These are phyloP conservation scores for Vinca minor DNA, from an alignment of 257 asterid genomes.

Conservation along the genomic window DNA sequence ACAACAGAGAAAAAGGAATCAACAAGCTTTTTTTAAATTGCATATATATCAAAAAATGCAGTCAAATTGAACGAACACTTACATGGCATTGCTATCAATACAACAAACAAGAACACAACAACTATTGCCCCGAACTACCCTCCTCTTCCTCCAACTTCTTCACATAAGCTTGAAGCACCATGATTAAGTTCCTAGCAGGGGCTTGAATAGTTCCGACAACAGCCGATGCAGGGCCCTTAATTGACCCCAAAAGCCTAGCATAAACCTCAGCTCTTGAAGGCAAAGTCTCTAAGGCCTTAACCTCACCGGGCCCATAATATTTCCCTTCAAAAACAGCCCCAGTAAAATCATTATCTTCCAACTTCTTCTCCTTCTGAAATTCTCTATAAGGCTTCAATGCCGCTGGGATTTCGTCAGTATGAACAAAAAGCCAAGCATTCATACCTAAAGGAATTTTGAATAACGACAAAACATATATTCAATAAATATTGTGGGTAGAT, in stretches of 20 bases:
- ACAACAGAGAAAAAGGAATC: slow-evolving; percentile 4
- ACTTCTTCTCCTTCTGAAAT: slow-evolving; percentile 77
- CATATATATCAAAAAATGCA: not conserved
- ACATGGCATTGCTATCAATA: slow-evolving; percentile 3
- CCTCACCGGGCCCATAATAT: slow-evolving; percentile 65
- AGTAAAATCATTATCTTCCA: slow-evolving; percentile 70
- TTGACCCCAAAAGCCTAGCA: slow-evolving; percentile 56
- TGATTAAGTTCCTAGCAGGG: slow-evolving; percentile 74
- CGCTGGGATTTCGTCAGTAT: slow-evolving; percentile 84
- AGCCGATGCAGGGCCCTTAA: slow-evolving; percentile 86
- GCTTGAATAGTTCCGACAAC: slow-evolving; percentile 88
- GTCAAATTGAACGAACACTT: slow-evolving; percentile 9
- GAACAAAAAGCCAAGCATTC: slow-evolving; percentile 94
- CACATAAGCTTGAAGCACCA: slow-evolving; percentile 68
- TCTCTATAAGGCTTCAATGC: slow-evolving; percentile 76
- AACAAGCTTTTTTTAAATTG: slow-evolving; percentile 12
- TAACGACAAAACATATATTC: no score
- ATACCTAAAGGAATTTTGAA: no score
- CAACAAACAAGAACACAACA: slow-evolving; percentile 1
- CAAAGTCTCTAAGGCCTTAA: slow-evolving; percentile 61
- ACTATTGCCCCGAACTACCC: slow-evolving; percentile 36
- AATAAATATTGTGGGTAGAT: no score
- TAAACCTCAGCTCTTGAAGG: slow-evolving; percentile 78
- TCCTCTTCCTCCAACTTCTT: slow-evolving; percentile 79
- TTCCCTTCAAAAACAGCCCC: slow-evolving; percentile 97